phyloP scores from a whole-genome alignment of 768 basidiomycete species.

The Macrolepiota albuminosa region DNA sequence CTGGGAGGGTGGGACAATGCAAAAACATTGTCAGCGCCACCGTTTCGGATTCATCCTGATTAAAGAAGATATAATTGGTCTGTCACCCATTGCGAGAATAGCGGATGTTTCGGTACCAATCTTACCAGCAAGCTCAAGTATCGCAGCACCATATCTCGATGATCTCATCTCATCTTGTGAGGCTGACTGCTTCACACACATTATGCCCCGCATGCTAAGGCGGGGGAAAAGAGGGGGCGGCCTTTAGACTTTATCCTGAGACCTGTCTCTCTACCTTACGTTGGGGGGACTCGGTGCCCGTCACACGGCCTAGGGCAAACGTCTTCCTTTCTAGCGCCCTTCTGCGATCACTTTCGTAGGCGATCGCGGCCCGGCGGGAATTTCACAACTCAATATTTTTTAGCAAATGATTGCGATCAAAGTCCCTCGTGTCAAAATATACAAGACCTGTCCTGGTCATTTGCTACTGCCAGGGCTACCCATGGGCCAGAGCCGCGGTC shows the following conservation, averaged over 20 bases:
- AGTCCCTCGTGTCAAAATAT: constrained; percentile 2
- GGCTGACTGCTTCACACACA: not conserved
- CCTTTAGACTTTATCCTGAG: not conserved
- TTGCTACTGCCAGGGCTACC: not conserved
- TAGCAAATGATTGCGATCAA: constrained; percentile 9
- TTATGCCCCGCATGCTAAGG: not conserved
- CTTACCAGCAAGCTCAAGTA: not conserved
- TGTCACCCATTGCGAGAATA: constrained; percentile 1
- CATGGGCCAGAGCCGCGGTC: constrained; percentile 1
- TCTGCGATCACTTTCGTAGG: not conserved
- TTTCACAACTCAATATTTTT: not conserved
- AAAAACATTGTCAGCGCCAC: constrained; percentile 1
- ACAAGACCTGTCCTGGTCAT: constrained; percentile 1
- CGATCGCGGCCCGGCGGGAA: constrained; percentile 5
- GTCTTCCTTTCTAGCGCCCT: not conserved
- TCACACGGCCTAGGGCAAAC: not conserved
- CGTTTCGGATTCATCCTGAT: not conserved
- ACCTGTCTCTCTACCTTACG: not conserved
- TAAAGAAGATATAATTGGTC: not conserved
- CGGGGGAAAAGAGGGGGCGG: not conserved
- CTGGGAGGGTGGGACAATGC: not conserved
- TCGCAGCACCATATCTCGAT: not conserved
- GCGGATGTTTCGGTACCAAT: not conserved
- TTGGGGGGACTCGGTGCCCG: not conserved
- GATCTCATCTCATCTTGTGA: not conserved